These are phyloP conservation scores for Tulasnella sp. DNA, from an alignment of 768 basidiomycete genomes.

Conservation along the genomic window DNA sequence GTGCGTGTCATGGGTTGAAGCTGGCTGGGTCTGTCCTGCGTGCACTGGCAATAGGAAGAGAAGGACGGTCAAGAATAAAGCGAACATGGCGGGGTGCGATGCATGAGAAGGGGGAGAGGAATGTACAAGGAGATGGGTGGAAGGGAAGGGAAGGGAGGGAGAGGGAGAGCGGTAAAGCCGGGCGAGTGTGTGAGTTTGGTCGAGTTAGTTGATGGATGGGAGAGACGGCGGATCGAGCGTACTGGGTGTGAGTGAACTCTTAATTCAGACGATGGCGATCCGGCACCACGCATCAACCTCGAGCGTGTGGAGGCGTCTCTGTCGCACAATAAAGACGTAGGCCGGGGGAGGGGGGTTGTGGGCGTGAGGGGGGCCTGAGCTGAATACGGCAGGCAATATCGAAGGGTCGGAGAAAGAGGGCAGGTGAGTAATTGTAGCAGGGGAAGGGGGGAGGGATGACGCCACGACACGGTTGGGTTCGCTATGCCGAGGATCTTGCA, in stretches of 20 bases:
- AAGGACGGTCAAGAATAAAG: slow-evolving; percentile 1
- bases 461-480: neutral
- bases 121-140: neutral
- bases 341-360: neutral
- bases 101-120: neutral
- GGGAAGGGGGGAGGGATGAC: neutral
- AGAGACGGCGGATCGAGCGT: slow-evolving; percentile 4
- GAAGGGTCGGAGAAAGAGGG: neutral
- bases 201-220: slow-evolving; percentile 16
- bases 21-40: neutral
- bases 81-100: slow-evolving; percentile 7
- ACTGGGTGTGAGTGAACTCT: slow-evolving; percentile 2
- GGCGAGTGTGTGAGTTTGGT: slow-evolving; percentile 11
- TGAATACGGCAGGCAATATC: neutral
- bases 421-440: neutral
- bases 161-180: slow-evolving; percentile 8
- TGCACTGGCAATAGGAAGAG: slow-evolving; percentile 21
- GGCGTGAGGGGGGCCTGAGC: neutral
- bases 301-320: neutral
- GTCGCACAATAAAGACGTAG: neutral
- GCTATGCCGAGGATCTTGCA: slow-evolving; percentile 10
- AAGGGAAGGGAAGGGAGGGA: neutral
- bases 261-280: neutral
- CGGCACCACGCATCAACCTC: slow-evolving; percentile 2
- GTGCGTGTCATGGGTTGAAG: neutral